These are phyloP conservation scores for Blastobotrys capitulatus DNA, from an alignment of 1,139 yeast genomes.

Conservation along the genomic window DNA sequence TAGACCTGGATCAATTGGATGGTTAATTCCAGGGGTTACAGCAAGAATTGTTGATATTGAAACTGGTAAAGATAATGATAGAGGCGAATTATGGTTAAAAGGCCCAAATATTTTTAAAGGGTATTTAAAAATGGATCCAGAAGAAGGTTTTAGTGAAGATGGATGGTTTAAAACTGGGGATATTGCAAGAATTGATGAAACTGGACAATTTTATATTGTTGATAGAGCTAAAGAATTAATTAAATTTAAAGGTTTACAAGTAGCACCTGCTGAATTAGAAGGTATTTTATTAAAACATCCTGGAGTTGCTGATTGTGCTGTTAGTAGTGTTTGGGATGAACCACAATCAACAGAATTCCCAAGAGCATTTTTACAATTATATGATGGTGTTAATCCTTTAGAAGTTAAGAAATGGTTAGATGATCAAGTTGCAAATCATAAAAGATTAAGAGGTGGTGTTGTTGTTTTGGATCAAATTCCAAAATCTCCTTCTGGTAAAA, in stretches of 20 bases:
- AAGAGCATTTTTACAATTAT: slow-evolving; percentile 34
- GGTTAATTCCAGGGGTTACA: slow-evolving; percentile 39
- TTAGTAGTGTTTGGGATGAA: slow-evolving; percentile 31
- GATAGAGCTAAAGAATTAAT: slow-evolving; percentile 79
- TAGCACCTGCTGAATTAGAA: slow-evolving; percentile 77
- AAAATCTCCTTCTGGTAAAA: slow-evolving; percentile 38
- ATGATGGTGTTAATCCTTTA: slow-evolving; percentile 20
- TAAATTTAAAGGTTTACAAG: slow-evolving; percentile 78
- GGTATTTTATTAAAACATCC: slow-evolving; percentile 48
- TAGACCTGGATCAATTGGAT: slow-evolving; percentile 42
- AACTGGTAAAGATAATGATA: slow-evolving; percentile 40
- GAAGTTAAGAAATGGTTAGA: slow-evolving; percentile 33
- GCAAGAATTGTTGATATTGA: slow-evolving; percentile 40
- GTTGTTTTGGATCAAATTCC: slow-evolving; percentile 35
- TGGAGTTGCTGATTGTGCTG: slow-evolving; percentile 34
- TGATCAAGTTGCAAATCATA: slow-evolving; percentile 34
- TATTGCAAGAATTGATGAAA: slow-evolving; percentile 50
- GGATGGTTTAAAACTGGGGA: slow-evolving; percentile 76
- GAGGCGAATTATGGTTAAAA: slow-evolving; percentile 59
- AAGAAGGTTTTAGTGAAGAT: slow-evolving; percentile 47
- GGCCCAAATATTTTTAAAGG: slow-evolving; percentile 66
- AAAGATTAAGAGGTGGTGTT: slow-evolving; percentile 38
- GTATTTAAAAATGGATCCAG: slow-evolving; percentile 50
- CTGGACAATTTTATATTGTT: slow-evolving; percentile 55
- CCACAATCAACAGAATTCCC: slow-evolving; percentile 36